Percentiles rank a stretch among this genome's conserved stretches.
Evolutionary conservation across 139 green algal genomes (phyloP).

Genomic region (Chlorella sorokiniana): DNA sequence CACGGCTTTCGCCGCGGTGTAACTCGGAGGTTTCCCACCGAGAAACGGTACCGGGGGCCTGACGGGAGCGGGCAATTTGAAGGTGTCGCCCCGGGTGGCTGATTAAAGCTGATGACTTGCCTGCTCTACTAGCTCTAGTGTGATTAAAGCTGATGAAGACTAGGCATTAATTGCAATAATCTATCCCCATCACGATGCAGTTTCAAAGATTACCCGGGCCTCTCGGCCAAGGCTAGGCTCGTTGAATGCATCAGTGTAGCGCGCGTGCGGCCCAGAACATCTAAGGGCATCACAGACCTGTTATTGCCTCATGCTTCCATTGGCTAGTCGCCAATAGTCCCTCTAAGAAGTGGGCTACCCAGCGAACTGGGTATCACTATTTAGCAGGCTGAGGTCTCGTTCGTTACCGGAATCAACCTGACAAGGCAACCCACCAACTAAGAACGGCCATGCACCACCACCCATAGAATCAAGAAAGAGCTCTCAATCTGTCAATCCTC

Average conservation of each 20-base stretch:
- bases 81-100: too few relatives aligned
- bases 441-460: too few relatives aligned
- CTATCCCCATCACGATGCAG: constrained; percentile 96
- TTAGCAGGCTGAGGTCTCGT: constrained; percentile 98
- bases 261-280: constrained; percentile 98
- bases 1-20: too few relatives aligned
- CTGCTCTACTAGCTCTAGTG: too few relatives aligned
- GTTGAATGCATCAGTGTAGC: constrained; percentile 98
- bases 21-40: too few relatives aligned
- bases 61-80: too few relatives aligned
- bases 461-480: too few relatives aligned
- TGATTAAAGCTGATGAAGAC: constrained; percentile 97
- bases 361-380: constrained; percentile 77
- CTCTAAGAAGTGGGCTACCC: too few relatives aligned
- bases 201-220: too few relatives aligned
- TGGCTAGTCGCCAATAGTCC: constrained; percentile 93
- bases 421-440: constrained; percentile 97
- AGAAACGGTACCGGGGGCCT: too few relatives aligned
- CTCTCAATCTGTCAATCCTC: too few relatives aligned
- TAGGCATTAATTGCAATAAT: constrained; percentile 99
- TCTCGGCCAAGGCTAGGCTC: constrained; percentile 91
- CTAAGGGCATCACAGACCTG: constrained; percentile 99
- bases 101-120: too few relatives aligned
- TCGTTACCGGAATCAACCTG: constrained; percentile 97
- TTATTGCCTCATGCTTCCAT: constrained; percentile 98